Conservation (phyloP, 768 basidiomycete species). For the Mycena galopus region DNA sequence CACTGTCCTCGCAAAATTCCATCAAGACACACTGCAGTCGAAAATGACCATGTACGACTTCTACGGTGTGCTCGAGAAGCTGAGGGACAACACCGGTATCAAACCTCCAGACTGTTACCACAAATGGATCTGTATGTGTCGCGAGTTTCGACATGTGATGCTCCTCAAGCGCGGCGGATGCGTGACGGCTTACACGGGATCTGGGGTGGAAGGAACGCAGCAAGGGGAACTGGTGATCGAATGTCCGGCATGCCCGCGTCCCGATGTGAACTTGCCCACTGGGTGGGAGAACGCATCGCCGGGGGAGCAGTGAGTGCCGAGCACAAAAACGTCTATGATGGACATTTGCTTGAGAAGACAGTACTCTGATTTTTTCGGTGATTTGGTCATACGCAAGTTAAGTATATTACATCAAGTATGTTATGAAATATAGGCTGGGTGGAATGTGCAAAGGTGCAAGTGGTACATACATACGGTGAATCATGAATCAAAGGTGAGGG, state of each 20-base stretch:
- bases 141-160: not conserved
- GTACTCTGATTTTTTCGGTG: too few species aligned
- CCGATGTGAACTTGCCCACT: not conserved
- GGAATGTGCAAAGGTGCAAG: too few species aligned
- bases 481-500: too few species aligned
- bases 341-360: too few species aligned
- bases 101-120: not conserved
- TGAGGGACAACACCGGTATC: too few species aligned
- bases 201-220: not conserved
- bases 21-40: not conserved
- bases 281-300: not conserved
- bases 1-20: not conserved
- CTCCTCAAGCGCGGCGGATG: not conserved
- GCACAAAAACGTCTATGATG: too few species aligned
- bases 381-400: too few species aligned
- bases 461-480: too few species aligned
- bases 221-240: not conserved
- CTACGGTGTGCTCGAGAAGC: not conserved
- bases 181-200: too few species aligned
- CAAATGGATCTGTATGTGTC: not conserved
- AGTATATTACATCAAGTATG: too few species aligned
- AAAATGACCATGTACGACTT: conserved; percentile 2
- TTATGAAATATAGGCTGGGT: too few species aligned
- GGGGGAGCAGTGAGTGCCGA: too few species aligned
- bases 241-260: not conserved